Conservation (phyloP, 805 yeast genomes). For the Suhomyces sp. region DNA sequence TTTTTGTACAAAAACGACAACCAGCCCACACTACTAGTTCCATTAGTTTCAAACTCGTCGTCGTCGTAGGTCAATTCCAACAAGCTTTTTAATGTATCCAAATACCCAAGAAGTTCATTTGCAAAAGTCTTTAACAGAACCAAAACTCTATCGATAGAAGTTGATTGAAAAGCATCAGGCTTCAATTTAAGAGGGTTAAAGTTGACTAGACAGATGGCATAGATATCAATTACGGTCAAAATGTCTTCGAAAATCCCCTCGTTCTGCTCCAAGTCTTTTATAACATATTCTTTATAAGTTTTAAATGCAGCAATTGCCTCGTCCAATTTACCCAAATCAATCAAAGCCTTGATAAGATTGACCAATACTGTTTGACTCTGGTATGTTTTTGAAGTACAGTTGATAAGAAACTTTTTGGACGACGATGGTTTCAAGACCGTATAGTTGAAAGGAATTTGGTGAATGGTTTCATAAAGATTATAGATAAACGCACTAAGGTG, state of each 20-base stretch:
- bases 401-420: conserved; percentile 28
- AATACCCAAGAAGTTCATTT: conserved; percentile 21
- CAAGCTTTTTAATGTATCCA: conserved; percentile 18
- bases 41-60: conserved; percentile 5
- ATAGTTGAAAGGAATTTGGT: conserved; percentile 20
- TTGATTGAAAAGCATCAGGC: conserved; percentile 21
- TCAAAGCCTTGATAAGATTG: conserved; percentile 28
- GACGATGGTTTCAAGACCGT: conserved; percentile 11
- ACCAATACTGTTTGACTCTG: conserved; percentile 36
- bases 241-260: conserved; percentile 30
- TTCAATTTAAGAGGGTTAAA: conserved; percentile 39
- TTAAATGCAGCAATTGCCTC: conserved; percentile 44
- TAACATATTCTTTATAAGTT: conserved; percentile 33
- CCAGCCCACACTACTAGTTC: conserved; percentile 1
- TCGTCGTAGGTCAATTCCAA: conserved; percentile 31
- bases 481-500: conserved; percentile 26
- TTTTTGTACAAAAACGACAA: conserved; percentile 36
- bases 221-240: conserved; percentile 31
- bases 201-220: conserved; percentile 27
- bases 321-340: conserved; percentile 37
- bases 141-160: conserved; percentile 19
- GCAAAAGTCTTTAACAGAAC: conserved; percentile 16
- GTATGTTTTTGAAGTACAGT: conserved; percentile 30
- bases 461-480: conserved; percentile 29
- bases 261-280: conserved; percentile 31